Percentiles rank a stretch among this genome's conserved stretches.
Evolutionary conservation across 352 stramenopile species (phyloP).

Genomic region (Vaucheria bursata): DNA sequence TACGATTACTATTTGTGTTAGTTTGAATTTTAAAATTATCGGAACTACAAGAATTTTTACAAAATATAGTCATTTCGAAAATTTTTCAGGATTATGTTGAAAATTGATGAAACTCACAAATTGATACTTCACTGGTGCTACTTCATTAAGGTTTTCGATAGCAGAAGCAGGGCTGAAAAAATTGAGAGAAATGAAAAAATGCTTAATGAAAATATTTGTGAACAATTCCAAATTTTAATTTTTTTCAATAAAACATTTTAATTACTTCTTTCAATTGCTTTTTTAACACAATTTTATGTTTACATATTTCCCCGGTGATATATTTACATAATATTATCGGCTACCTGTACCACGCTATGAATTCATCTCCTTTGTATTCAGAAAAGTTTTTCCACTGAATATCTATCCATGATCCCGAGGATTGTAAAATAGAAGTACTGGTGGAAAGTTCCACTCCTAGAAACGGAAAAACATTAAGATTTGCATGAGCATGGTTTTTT

Average conservation of each 20-base stretch:
- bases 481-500: background rate
- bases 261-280: background rate
- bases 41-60: background rate
- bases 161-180: background rate
- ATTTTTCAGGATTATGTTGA: background rate
- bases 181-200: background rate
- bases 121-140: constrained; percentile 41
- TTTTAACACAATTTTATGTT: background rate
- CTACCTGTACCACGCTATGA: constrained; percentile 34
- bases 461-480: background rate
- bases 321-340: constrained; percentile 9
- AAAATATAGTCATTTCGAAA: no score
- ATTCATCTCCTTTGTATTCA: constrained; percentile 15
- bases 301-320: background rate
- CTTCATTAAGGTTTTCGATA: background rate
- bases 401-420: constrained; percentile 29
- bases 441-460: constrained; percentile 13
- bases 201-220: background rate
- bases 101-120: constrained; percentile 11
- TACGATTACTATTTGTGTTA: background rate
- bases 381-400: constrained; percentile 24
- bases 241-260: background rate
- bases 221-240: background rate
- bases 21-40: background rate
- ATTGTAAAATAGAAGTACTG: constrained; percentile 21